Conservation (phyloP, 805 yeast genomes). For the Wickerhamomyces canadensis region DNA sequence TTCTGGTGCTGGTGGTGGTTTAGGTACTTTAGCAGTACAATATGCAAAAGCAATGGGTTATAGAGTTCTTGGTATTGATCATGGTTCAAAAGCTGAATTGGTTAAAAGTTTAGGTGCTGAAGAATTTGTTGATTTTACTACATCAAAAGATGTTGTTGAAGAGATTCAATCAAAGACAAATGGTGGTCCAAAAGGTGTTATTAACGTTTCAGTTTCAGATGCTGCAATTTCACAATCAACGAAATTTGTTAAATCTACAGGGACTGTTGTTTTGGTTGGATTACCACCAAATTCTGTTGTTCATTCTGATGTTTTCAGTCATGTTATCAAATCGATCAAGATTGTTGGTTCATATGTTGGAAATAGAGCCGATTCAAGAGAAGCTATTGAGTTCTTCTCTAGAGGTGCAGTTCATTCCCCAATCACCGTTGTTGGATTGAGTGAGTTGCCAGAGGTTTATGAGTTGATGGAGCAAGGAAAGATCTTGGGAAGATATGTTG, state of each 20-base stretch:
- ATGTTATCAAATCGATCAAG: conserved; percentile 63
- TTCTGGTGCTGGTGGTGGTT: conserved; percentile 74
- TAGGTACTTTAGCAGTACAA: conserved; percentile 67
- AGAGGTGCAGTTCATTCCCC: conserved; percentile 64
- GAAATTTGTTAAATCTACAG: conserved; percentile 54
- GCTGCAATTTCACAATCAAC: conserved; percentile 56
- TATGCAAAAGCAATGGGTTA: conserved; percentile 70
- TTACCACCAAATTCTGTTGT: conserved; percentile 74
- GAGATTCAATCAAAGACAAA: conserved; percentile 49
- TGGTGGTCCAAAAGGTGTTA: conserved; percentile 72
- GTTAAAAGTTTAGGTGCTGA: conserved; percentile 52
- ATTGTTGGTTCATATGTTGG: conserved; percentile 84
- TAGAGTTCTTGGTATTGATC: conserved; percentile 63
- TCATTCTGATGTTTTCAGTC: conserved; percentile 59
- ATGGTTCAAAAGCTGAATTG: conserved; percentile 40
- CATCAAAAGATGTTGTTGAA: conserved; percentile 44
- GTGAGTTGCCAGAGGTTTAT: conserved; percentile 48
- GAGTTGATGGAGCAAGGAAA: conserved; percentile 57
- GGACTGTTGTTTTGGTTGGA: conserved; percentile 68
- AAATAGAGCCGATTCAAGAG: conserved; percentile 78
- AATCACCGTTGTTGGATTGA: conserved; percentile 51
- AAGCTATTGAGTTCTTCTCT: conserved; percentile 64
- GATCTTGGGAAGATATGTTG: conserved; percentile 60
- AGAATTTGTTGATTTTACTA: conserved; percentile 51
- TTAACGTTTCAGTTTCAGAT: conserved; percentile 66